These are phyloP conservation scores for Colletotrichum noveboracense DNA, from an alignment of 2,329 filamentous ascomycete genomes.

Conservation along the genomic window DNA sequence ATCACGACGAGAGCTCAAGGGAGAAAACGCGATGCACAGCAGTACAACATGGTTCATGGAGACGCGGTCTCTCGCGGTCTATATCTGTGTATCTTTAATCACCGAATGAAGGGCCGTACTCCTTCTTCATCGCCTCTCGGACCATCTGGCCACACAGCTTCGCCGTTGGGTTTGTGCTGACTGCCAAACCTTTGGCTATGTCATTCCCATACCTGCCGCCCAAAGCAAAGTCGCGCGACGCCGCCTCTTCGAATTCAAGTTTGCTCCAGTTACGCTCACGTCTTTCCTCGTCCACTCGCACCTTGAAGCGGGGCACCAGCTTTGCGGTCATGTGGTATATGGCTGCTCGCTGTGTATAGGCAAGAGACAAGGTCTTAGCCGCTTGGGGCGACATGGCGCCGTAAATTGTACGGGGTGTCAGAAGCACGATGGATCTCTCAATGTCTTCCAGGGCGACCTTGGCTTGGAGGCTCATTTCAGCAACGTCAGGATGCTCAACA, in stretches of 20 bases:
- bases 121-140: conserved; percentile 71
- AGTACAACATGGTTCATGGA: neutral
- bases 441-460: conserved; percentile 56
- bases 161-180: conserved; percentile 70
- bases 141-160: conserved; percentile 75
- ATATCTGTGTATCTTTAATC: conserved; percentile 11
- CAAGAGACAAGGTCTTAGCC: conserved; percentile 70
- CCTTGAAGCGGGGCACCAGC: conserved; percentile 37
- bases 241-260: conserved; percentile 65
- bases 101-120: conserved; percentile 61
- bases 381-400: conserved; percentile 66
- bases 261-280: conserved; percentile 55
- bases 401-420: conserved; percentile 56
- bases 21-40: neutral
- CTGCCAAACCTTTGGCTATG: conserved; percentile 67
- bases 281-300: conserved; percentile 44
- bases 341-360: conserved; percentile 74
- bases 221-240: conserved; percentile 66
- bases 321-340: conserved; percentile 67
- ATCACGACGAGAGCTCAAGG: neutral
- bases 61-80: neutral
- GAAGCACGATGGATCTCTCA: conserved; percentile 61
- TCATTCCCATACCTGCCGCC: conserved; percentile 71
- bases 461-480: conserved; percentile 45
- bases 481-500: conserved; percentile 37